Percentiles rank a stretch among this genome's conserved stretches.
phyloP scores from a whole-genome alignment of 306 rosid species.

The Corylus heterophylla region DNA sequence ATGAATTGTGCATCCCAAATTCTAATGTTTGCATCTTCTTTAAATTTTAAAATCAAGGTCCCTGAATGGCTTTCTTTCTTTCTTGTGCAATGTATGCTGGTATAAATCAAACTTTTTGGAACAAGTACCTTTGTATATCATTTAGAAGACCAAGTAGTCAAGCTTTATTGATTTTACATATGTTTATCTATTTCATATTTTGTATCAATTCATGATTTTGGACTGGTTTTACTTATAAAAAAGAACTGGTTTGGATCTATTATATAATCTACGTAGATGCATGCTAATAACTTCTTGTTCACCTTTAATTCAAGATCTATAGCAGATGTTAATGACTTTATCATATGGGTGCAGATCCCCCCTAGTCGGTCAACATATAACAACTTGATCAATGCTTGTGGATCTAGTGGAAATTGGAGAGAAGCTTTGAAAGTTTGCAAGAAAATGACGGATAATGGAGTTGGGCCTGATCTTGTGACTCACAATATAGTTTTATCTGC shows the following conservation, averaged over 20 bases:
- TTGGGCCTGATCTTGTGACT: conserved; percentile 98
- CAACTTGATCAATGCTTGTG: conserved; percentile 95
- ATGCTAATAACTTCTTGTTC: neutral
- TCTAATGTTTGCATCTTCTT: neutral
- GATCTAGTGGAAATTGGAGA: conserved; percentile 95
- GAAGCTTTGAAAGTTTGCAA: conserved; percentile 88
- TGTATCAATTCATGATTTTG: neutral
- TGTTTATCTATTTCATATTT: neutral
- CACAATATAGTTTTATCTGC: conserved; percentile 90
- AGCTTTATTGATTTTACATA: neutral
- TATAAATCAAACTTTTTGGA: neutral
- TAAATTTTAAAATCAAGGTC: neutral
- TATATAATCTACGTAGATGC: neutral
- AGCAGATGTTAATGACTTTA: conserved; percentile 30
- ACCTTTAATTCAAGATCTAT: conserved; percentile 13
- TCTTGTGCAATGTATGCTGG: neutral
- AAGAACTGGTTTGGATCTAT: neutral
- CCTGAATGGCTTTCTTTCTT: neutral
- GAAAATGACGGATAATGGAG: conserved; percentile 95
- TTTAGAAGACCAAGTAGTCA: neutral
- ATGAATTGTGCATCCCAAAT: neutral
- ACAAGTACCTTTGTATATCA: neutral
- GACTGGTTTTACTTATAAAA: neutral
- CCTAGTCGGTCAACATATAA: conserved; percentile 91
- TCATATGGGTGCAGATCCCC: conserved; percentile 59